A percentile compares a stretch with the other conserved stretches of the same genome.
These are phyloP conservation scores for Gossypium australe DNA, from an alignment of 345 rosid genomes.

Conservation along the genomic window DNA sequence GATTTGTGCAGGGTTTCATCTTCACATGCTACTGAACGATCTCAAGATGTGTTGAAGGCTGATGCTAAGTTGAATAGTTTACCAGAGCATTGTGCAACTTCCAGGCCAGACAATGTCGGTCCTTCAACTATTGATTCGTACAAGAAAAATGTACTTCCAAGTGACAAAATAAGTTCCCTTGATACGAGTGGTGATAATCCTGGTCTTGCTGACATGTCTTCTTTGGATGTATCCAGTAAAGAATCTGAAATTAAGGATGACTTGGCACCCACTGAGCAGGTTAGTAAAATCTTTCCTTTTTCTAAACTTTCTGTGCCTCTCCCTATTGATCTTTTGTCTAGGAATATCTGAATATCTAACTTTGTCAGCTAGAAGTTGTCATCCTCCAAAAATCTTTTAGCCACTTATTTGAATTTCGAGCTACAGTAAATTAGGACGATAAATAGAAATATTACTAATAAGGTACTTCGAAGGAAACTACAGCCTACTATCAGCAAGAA, in stretches of 20 bases:
- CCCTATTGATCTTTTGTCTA: neutral
- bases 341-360: neutral
- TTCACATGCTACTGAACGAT: conserved; percentile 44
- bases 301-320: neutral
- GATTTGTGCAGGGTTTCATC: conserved; percentile 56
- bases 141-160: conserved; percentile 26
- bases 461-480: neutral
- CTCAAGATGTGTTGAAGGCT: conserved; percentile 41
- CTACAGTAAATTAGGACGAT: neutral
- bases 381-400: neutral
- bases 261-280: conserved; percentile 39
- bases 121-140: conserved; percentile 31
- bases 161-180: conserved; percentile 32
- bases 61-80: conserved; percentile 34
- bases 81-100: conserved; percentile 31
- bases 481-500: neutral
- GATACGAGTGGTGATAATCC: conserved; percentile 23
- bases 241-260: conserved; percentile 37
- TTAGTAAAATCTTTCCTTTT: conserved; percentile 22
- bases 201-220: conserved; percentile 19
- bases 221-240: conserved; percentile 25
- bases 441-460: neutral
- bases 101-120: conserved; percentile 20
- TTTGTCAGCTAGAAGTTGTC: neutral
- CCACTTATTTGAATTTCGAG: neutral